Evolutionary conservation across 2,329 filamentous ascomycete genomes (phyloP).

Genomic region (Hymenotorrendiella dingleyae): DNA sequence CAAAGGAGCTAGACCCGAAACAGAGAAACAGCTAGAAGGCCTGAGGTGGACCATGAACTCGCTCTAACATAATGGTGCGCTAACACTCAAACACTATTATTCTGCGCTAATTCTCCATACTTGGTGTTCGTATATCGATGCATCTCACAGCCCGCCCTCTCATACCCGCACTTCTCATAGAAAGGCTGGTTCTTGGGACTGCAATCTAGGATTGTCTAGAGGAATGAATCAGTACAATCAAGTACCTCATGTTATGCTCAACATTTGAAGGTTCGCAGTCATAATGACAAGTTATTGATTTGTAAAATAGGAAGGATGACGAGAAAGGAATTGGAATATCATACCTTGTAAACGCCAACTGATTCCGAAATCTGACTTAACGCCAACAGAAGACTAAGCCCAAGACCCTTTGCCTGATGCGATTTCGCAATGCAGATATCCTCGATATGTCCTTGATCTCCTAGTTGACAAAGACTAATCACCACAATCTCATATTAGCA

Average conservation of each 20-base stretch:
- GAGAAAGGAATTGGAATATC: background rate
- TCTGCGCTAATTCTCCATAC: too few relatives aligned
- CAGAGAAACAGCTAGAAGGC: too few relatives aligned
- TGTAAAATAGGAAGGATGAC: background rate
- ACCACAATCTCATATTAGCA: background rate
- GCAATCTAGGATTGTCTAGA: conserved; percentile 94
- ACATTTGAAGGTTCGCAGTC: too few relatives aligned
- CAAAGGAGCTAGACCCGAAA: too few relatives aligned
- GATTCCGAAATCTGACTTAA: conserved; percentile 80
- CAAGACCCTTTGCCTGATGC: conserved; percentile 94
- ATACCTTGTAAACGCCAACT: conserved; percentile 78
- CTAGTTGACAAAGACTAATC: conserved; percentile 66
- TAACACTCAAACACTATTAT: conserved; percentile 1
- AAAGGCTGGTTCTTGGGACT: conserved; percentile 93
- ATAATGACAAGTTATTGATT: background rate
- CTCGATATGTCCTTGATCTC: conserved; percentile 87
- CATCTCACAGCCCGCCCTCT: conserved; percentile 89
- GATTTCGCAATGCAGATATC: conserved; percentile 91
- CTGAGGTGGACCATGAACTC: too few relatives aligned
- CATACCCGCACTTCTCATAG: conserved; percentile 75
- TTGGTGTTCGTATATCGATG: conserved; percentile 69
- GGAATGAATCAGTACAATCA: too few relatives aligned
- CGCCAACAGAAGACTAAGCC: conserved; percentile 84
- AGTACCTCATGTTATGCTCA: too few relatives aligned
- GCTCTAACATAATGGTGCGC: too few relatives aligned